phyloP scores from a whole-genome alignment of 495 filamentous ascomycete species.

The Daldinia loculata region DNA sequence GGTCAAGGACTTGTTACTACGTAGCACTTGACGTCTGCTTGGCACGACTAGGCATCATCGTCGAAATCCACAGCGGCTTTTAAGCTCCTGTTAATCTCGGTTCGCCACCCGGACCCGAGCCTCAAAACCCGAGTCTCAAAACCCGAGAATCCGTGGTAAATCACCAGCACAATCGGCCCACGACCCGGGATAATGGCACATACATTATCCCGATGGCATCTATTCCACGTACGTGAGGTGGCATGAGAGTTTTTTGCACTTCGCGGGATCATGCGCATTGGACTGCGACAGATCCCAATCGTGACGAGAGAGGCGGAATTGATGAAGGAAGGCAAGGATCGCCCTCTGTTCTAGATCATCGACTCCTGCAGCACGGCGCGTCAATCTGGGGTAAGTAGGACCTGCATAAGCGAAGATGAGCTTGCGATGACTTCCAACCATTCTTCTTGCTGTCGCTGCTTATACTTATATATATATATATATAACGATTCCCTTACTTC shows the following conservation, averaged over 20 bases:
- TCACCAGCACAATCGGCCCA: not conserved
- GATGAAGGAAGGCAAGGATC: not conserved
- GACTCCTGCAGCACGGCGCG: not conserved
- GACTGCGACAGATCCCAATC: not conserved
- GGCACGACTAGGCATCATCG: slow-evolving; percentile 17
- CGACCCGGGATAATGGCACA: not conserved
- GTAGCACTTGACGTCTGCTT: not conserved
- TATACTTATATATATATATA: not conserved
- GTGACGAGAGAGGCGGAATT: not conserved
- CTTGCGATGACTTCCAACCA: slow-evolving; percentile 14
- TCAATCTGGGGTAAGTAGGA: slow-evolving; percentile 35
- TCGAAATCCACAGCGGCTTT: slow-evolving; percentile 12
- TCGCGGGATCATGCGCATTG: not conserved
- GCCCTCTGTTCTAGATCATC: not conserved
- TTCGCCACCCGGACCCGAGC: not conserved
- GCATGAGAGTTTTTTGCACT: not conserved
- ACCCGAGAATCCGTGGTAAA: not conserved
- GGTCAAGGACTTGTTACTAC: not conserved
- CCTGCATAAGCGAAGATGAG: slow-evolving; percentile 35
- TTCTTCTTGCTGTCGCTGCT: not conserved
- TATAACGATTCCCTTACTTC: not conserved
- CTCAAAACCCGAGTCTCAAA: slow-evolving; percentile 3
- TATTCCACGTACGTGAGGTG: not conserved
- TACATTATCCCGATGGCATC: not conserved
- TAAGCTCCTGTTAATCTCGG: slow-evolving; percentile 25